Evolutionary conservation across 805 yeast species (phyloP), one percentile per base, ranked within the genome.

Genomic region (Sugiyamaella valdiviana): DNA sequence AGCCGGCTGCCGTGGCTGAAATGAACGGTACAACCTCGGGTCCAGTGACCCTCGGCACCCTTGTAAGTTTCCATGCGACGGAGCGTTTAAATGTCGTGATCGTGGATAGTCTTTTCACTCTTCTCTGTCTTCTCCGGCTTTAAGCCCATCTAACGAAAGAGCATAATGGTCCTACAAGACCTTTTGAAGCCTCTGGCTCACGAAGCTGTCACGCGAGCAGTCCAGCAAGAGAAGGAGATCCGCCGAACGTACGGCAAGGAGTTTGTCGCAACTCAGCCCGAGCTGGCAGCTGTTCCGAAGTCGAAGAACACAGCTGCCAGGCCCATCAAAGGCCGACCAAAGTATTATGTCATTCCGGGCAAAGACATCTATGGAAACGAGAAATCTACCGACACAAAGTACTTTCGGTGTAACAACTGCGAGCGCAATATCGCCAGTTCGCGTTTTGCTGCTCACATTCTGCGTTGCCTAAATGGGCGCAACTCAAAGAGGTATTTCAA

Each of bases 401-500:
- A 89, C 64, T 86, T 88, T 58, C 77, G 72, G 48, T 91, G 99
- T 67, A 74, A 75, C 3, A 83, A 85, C 56, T 91, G 99, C 65
- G 81, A 79, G 16, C 73, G 99, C 49, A 87, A 83, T 59, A 83
- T 91, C 6, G 91, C 96, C 0, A 96, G 95, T 0, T 83, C 86
- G 36, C 71, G 99, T 50, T 90, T 87, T 72, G 97, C 98, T 1
- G 89, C 86, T 38, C 99, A 91, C 66, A 74, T 91, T 24, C 95
- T 89, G 62, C 80, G 95, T 58, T 91, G 99, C 63, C 66, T 89
- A 20, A 86, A 87, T 39, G 85, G 96, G 10, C 75, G 85, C 50
- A 55, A 55, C 38, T 29, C 44, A 21, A 43, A 29, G 20, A 12
- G 45, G 14, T 6, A 29, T 21, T 35, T 12, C 24, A 37, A 42